Evolutionary conservation across 805 yeast species (phyloP), one percentile per base, ranked within the genome.

Genomic region (Starmerella khaoyaiensis): DNA sequence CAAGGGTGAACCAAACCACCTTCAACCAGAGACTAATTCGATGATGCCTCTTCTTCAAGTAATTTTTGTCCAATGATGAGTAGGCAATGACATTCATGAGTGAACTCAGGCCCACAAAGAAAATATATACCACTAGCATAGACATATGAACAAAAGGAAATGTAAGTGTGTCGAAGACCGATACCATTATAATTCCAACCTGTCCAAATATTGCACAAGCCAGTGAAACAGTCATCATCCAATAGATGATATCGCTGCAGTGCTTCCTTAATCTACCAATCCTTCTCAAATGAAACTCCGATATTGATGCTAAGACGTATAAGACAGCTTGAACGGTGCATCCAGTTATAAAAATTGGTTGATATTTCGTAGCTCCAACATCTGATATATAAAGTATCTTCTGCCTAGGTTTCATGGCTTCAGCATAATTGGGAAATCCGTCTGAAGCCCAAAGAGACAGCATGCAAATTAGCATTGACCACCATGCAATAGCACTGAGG

Each of bases 381-480:
- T 86, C 81, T 3, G 93, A 79, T 34, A 87, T 72, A 58, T 79
- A 87, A 27, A 59, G 49, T 2, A 82, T 76, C 70, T 24, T 59
- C 39, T 52, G 56, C 28, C 45, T 36, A 50, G 46, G 72, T 3
- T 59, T 42, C 1, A 54, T 59, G 65, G 73, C 68, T 46, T 74
- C 74, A 38, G 63, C 55, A 53, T 80, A 79, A 10, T 69, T 62
- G 0, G 94, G 94, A 31, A 69, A 69, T 2, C 94, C 95, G 52
- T 81, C 82, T 3, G 64, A 68, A 2, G 79, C 71, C 96, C 96
- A 86, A 47, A 75, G 69, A 2, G 68, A 56, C 46, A 86, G 53
- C 70, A 87, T 62, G 4, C 94, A 81, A 4, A 78, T 74, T 9
- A 86, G 69, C 94, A 83, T 81, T 3, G 80, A 94, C 74, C 84